Evolutionary conservation across 306 rosid species (phyloP).

Genomic region (Cotoneaster glaucophyllus): DNA sequence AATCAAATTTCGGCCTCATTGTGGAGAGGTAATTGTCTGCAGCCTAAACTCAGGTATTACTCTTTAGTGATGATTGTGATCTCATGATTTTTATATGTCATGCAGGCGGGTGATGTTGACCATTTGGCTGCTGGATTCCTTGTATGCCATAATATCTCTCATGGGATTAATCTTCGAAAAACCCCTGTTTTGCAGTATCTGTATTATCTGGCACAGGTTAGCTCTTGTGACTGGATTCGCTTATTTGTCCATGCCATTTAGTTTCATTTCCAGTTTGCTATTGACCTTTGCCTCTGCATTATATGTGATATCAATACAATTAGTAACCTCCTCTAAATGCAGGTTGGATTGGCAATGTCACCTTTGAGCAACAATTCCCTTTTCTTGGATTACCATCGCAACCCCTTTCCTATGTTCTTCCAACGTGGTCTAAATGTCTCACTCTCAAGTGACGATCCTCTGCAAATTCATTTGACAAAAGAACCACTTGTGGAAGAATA

Average conservation of each 20-base stretch:
- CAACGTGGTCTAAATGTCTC: constrained; percentile 79
- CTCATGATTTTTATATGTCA: constrained; percentile 1
- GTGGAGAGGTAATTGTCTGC: constrained; percentile 69
- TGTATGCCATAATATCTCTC: constrained; percentile 74
- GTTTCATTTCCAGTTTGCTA: not conserved
- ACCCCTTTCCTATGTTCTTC: constrained; percentile 79
- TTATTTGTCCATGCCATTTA: not conserved
- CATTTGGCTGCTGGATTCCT: constrained; percentile 85
- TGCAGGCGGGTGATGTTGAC: constrained; percentile 83
- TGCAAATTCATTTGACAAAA: constrained; percentile 45
- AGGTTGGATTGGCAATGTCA: constrained; percentile 75
- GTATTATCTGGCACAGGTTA: constrained; percentile 84
- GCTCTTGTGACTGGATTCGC: not conserved
- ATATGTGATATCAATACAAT: not conserved
- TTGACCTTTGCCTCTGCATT: constrained; percentile 5
- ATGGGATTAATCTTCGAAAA: constrained; percentile 74
- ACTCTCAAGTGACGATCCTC: constrained; percentile 77
- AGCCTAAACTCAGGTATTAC: not conserved
- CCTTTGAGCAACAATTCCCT: constrained; percentile 87
- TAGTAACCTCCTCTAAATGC: constrained; percentile 13
- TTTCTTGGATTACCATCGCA: constrained; percentile 77
- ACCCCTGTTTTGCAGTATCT: constrained; percentile 80
- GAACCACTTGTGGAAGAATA: constrained; percentile 49
- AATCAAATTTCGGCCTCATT: constrained; percentile 75
- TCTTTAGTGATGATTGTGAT: constrained; percentile 11